Base-by-base conservation (phyloP, 495 filamentous ascomycete genomes). In the Xylaria venustula region DNA sequence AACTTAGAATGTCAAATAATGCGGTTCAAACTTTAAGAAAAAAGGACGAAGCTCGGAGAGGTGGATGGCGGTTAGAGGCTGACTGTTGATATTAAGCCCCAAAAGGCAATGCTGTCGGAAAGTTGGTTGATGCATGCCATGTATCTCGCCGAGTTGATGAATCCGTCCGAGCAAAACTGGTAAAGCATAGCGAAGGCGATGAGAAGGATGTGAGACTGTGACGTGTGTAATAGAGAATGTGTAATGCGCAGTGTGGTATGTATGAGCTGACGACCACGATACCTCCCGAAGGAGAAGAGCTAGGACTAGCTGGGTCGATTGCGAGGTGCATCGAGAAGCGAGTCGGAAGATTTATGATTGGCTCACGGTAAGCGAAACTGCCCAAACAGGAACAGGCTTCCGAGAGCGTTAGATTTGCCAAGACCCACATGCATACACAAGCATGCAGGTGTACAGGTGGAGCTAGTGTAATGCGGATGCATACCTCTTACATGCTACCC, bases 271-370 rank as follows among this genome's bases (percentile, higher is more conserved):
- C 40, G 9, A 34, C 12, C 22, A 42, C 42, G 9, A 12, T 34
- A 26, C n/a, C n/a, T n/a, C n/a, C n/a, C n/a, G 17, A 37, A 17
- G 30, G 11, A 26, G 22, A 26, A 15, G 25, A 49, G 23, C 14
- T 32, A 28, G 50, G 34, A 53, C n/a, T n/a, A n/a, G 36, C 53
- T 28, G 4, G 53, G 40, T 34, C 11, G 17, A 55, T 47, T 41
- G 52, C 45, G 41, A 42, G 58, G 64, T 64, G 71, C 68, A 67
- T 63, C 54, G 63, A 58, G 63, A 79, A 79, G 77, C 78, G 77
- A 81, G 73, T 53, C 75, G 73, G 76, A 45, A 64, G 71, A 63
- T 74, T 70, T 61, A 52, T 79, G 68, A 81, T 81, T 81, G 78
- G 78, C 50, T 58, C 47, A 23, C n/a, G 54, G 40, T 76, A 78